Evolutionary conservation across 2,329 filamentous ascomycete species (phyloP).

Genomic region (Paraphoma chrysanthemicola): DNA sequence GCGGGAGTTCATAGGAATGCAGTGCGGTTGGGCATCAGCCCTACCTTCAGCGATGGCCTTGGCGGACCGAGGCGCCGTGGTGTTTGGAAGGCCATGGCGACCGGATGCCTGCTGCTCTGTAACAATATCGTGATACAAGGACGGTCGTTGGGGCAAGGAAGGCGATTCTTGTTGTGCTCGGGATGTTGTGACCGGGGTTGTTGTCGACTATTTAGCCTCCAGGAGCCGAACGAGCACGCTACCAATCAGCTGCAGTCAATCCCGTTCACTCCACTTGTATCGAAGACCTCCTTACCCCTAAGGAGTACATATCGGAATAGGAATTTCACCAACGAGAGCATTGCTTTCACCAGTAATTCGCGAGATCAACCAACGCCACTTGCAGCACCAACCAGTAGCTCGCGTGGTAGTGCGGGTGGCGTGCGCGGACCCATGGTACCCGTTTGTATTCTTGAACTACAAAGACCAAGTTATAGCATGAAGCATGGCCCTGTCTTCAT

Average conservation of each 20-base stretch:
- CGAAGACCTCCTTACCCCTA: not conserved
- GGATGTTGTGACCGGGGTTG: slow-evolving; percentile 4
- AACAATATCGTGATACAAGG: slow-evolving; percentile 10
- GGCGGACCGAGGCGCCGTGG: slow-evolving; percentile 47
- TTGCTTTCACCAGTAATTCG: not conserved
- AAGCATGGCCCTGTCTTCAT: not conserved
- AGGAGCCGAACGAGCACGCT: not conserved
- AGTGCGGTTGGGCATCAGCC: slow-evolving; percentile 15
- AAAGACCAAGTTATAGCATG: not conserved
- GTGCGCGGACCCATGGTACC: not conserved
- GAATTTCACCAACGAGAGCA: not conserved
- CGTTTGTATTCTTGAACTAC: not conserved
- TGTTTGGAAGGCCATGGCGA: slow-evolving; percentile 51
- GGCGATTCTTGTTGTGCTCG: slow-evolving; percentile 10
- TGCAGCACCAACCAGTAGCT: not conserved
- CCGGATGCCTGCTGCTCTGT: slow-evolving; percentile 18
- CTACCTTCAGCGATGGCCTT: slow-evolving; percentile 47
- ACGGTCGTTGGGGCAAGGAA: slow-evolving; percentile 8
- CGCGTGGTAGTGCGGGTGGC: not conserved
- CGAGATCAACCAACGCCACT: not conserved
- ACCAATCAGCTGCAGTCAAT: not conserved
- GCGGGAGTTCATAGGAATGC: slow-evolving; percentile 16
- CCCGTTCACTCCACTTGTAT: not conserved
- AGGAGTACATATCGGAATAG: too few relatives aligned
- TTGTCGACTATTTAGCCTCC: not conserved